Conservation (phyloP, 768 basidiomycete genomes). For the Lentinula boryana region DNA sequence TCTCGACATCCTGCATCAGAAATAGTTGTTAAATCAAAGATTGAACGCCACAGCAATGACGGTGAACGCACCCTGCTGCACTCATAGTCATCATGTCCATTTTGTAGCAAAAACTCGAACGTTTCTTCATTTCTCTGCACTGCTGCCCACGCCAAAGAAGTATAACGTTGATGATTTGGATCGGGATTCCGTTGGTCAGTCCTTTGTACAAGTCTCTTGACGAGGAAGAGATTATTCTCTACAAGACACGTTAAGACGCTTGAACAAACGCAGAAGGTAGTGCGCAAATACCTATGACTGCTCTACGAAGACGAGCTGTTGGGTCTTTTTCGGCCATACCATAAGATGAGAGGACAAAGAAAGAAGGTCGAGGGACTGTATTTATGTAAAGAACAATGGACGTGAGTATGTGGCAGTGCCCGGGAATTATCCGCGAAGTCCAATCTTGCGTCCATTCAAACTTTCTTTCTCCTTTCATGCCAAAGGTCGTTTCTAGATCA, state of each 20-base stretch:
- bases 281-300: conserved; percentile 59
- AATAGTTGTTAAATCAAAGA: conserved; percentile 13
- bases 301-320: conserved; percentile 65
- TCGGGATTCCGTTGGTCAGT: conserved; percentile 93
- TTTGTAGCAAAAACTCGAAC: conserved; percentile 82
- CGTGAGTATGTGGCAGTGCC: not conserved
- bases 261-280: not conserved
- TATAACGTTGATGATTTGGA: conserved; percentile 65
- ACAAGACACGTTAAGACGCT: conserved; percentile 9
- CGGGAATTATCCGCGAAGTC: not conserved
- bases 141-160: conserved; percentile 90
- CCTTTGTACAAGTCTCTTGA: conserved; percentile 79
- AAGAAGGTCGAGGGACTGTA: conserved; percentile 7
- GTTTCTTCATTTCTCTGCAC: conserved; percentile 86
- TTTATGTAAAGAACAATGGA: not conserved
- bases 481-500: conserved; percentile 87
- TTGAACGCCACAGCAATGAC: conserved; percentile 3
- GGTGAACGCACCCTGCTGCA: conserved; percentile 67
- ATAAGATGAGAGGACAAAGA: conserved; percentile 17
- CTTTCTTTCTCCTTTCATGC: conserved; percentile 45
- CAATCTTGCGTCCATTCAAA: not conserved
- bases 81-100: conserved; percentile 92
- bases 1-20: conserved; percentile 71
- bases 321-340: conserved; percentile 82
- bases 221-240: conserved; percentile 96